Evolutionary conservation across 2,329 filamentous ascomycete species (phyloP).

Genomic region (Sporothrix protearum): DNA sequence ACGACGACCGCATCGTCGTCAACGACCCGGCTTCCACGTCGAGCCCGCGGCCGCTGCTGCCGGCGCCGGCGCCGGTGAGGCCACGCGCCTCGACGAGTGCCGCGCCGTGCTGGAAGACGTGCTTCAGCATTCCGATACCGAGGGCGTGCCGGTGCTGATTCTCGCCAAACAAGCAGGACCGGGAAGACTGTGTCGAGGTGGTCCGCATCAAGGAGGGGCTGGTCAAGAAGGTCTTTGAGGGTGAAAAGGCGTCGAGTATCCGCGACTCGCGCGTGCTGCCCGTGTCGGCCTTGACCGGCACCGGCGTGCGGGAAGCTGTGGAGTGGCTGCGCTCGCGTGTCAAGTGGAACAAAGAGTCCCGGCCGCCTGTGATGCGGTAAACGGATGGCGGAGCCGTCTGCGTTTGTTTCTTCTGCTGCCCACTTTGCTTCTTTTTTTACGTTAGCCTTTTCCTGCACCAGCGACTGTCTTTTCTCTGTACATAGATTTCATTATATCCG

Average conservation of each 20-base stretch:
- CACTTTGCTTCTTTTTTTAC: background rate
- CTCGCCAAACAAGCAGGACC: conserved; percentile 97
- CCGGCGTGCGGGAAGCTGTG: conserved; percentile 89
- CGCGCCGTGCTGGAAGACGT: conserved; percentile 85
- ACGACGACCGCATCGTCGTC: background rate
- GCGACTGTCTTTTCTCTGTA: background rate
- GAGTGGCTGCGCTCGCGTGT: conserved; percentile 92
- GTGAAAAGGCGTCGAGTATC: conserved; percentile 80
- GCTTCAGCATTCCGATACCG: conserved; percentile 78
- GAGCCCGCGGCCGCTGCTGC: background rate
- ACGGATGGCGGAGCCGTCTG: no score
- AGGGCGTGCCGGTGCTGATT: conserved; percentile 86
- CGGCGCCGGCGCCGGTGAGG: conserved; percentile 32
- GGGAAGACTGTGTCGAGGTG: conserved; percentile 96
- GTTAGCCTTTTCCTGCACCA: background rate
- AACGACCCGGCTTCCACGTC: background rate
- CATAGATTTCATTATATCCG: conserved; percentile 8
- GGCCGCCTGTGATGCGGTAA: conserved; percentile 88
- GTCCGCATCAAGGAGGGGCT: conserved; percentile 95
- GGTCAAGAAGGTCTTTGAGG: conserved; percentile 92
- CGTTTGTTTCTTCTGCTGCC: background rate
- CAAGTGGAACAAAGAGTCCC: conserved; percentile 92
- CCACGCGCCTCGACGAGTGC: conserved; percentile 77
- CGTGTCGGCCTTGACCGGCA: conserved; percentile 82
- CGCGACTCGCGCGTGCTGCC: conserved; percentile 88